Evolutionary conservation across 176 grass and related monocot genomes (phyloP), one percentile per base, ranked within the genome.

Genomic region (Bolboschoenus planiculmis): DNA sequence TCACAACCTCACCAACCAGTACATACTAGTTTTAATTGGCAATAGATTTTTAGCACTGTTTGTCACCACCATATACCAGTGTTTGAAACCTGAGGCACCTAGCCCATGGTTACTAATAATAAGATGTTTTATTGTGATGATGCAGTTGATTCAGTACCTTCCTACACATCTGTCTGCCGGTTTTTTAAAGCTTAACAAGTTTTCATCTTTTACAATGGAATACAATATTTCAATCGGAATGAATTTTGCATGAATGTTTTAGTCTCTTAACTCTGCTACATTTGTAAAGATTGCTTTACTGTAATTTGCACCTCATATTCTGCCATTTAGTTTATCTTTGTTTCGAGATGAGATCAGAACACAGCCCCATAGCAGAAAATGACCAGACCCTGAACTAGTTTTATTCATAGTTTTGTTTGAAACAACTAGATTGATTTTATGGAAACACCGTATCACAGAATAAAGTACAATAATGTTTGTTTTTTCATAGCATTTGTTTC

Each of bases 131-230:
- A 26, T 62, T 56, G 18, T 50, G 47, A 43, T 78, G 10, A 18
- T 78, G 83, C 71, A 85, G 83, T 85, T 85, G 71, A 85, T 35
- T 85, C 24, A 30, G 56, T 79, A 46, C 83, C 83, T 63, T 78
- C 72, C 5, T 62, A 85, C 35, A 13, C 10, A 8, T 79, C 83
- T 21, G 54, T 85, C 51, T 43, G 56, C 54, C 14, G 70, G 56
- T 47, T 27, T 78, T 78, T 85, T 60, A 23, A 78, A 46, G 50
- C 83, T 20, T 66, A 46, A 36, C 23, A 34, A 35, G 13, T 62
- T 81, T 61, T 14, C 18, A 11, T 46, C 15, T 73, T 14, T 24
- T 70, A 47, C 15, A 24, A 73, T 46, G n/a, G 10, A 42, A 60
- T 16, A 20, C 34, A 44, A 33, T 4, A 81, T 59, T 64, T 62